Percentiles rank a stretch among this genome's conserved stretches.
Evolutionary conservation across 495 filamentous ascomycete species (phyloP).

Genomic region (Penicillium manginii): DNA sequence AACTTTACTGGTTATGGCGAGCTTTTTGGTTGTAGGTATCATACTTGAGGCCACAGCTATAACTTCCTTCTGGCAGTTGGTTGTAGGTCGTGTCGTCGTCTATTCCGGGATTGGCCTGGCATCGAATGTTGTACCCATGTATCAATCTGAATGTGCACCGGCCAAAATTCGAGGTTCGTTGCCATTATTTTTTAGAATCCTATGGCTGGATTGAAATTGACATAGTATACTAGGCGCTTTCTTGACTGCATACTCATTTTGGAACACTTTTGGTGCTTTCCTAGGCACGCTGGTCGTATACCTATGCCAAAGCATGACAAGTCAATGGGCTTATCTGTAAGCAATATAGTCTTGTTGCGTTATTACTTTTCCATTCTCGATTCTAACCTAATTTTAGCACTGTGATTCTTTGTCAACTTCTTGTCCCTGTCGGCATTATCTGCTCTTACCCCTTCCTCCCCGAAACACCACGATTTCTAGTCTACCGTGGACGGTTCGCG

Average conservation of each 20-base stretch:
- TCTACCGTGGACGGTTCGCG: slow-evolving; percentile 48
- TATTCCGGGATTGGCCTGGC: slow-evolving; percentile 18
- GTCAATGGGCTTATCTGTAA: slow-evolving; percentile 9
- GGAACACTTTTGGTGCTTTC: slow-evolving; percentile 11
- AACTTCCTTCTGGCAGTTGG: slow-evolving; percentile 16
- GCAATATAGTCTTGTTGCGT: slow-evolving; percentile 16
- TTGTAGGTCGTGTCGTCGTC: slow-evolving; percentile 17
- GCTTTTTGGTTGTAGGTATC: slow-evolving; percentile 7
- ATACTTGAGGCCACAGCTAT: slow-evolving; percentile 12
- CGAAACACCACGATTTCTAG: slow-evolving; percentile 63
- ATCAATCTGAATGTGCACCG: slow-evolving; percentile 16
- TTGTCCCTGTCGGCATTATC: slow-evolving; percentile 53
- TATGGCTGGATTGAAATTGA: neutral
- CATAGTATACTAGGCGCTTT: slow-evolving; percentile 7
- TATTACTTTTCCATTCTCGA: neutral
- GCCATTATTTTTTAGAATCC: neutral
- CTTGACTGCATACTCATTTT: slow-evolving; percentile 11
- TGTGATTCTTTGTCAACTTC: slow-evolving; percentile 13
- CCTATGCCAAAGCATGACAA: slow-evolving; percentile 7
- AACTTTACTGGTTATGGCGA: slow-evolving; percentile 7
- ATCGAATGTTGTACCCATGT: slow-evolving; percentile 19
- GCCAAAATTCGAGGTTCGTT: slow-evolving; percentile 9
- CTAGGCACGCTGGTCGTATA: slow-evolving; percentile 8
- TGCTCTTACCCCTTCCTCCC: slow-evolving; percentile 60
- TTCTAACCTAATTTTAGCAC: neutral